These are phyloP conservation scores for Coccomyxa sp. DNA, from an alignment of 139 green algal genomes.

Conservation along the genomic window DNA sequence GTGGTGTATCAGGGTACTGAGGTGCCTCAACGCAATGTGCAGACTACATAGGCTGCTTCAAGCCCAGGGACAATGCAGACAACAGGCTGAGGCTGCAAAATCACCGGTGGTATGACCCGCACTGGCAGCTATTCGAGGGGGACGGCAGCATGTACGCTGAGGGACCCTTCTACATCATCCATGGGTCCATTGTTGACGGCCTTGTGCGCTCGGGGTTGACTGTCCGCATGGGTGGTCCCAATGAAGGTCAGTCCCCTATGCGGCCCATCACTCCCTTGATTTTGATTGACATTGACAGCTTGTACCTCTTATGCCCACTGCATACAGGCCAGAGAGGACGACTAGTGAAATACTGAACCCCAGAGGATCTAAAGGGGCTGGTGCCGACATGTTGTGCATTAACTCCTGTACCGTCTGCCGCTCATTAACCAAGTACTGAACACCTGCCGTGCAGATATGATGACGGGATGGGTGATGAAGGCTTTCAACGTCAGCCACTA, in stretches of 20 bases:
- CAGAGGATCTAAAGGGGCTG: no score
- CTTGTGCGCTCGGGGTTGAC: conserved; percentile 1
- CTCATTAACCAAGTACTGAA: no score
- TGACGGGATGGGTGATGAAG: background rate
- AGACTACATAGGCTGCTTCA: conserved; percentile 6
- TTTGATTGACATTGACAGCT: no score
- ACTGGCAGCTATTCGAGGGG: background rate
- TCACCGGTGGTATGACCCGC: conserved; percentile 3
- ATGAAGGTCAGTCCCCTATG: background rate
- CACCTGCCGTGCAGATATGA: background rate
- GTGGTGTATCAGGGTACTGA: background rate
- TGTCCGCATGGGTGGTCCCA: background rate
- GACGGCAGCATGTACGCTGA: background rate
- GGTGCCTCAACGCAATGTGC: background rate
- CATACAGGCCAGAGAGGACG: no score
- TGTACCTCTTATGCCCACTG: no score
- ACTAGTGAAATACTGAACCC: background rate
- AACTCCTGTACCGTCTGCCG: no score
- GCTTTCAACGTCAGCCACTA: background rate
- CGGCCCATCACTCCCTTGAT: no score
- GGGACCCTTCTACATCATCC: background rate
- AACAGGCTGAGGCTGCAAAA: background rate
- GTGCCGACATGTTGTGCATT: no score
- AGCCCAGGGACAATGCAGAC: background rate
- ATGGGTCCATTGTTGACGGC: background rate